Evolutionary conservation across 495 filamentous ascomycete genomes (phyloP).

Genomic region (Patellaria atrata): DNA sequence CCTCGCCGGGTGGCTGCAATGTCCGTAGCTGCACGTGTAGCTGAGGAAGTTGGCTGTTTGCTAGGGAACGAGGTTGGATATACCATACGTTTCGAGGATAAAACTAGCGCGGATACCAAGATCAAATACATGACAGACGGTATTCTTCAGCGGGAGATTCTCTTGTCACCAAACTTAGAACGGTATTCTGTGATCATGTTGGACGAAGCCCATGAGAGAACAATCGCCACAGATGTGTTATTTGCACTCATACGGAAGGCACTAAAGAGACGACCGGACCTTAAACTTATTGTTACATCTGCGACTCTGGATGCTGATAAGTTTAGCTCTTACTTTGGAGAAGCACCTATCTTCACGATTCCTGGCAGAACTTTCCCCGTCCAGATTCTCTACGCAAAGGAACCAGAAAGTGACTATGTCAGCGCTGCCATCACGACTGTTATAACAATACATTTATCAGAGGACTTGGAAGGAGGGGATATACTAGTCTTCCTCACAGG

Average conservation of each 20-base stretch:
- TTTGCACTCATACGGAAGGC: conserved; percentile 94
- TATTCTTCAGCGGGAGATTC: conserved; percentile 90
- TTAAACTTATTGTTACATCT: conserved; percentile 91
- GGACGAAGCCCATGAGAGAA: conserved; percentile 95
- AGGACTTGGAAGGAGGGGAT: conserved; percentile 78
- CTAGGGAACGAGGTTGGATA: conserved; percentile 92
- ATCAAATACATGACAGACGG: conserved; percentile 99
- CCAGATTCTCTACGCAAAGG: conserved; percentile 83
- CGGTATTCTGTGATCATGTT: conserved; percentile 95
- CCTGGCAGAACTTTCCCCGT: conserved; percentile 91
- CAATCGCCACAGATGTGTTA: conserved; percentile 88
- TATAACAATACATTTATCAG: conserved; percentile 94
- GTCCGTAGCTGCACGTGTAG: conserved; percentile 91
- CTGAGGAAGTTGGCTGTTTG: conserved; percentile 87
- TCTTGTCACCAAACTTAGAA: conserved; percentile 75
- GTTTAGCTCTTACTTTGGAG: conserved; percentile 89
- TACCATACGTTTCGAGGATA: conserved; percentile 95
- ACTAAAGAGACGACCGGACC: conserved; percentile 65
- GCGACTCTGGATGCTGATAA: conserved; percentile 96
- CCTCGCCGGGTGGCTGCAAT: conserved; percentile 94
- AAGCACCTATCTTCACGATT: conserved; percentile 90
- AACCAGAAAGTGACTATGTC: conserved; percentile 92
- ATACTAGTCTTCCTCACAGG: conserved; percentile 94
- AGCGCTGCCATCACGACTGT: conserved; percentile 91
- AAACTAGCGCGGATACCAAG: conserved; percentile 72